Evolutionary conservation across 2,329 filamentous ascomycete species (phyloP).

Genomic region (Sarocladium oryzae): DNA sequence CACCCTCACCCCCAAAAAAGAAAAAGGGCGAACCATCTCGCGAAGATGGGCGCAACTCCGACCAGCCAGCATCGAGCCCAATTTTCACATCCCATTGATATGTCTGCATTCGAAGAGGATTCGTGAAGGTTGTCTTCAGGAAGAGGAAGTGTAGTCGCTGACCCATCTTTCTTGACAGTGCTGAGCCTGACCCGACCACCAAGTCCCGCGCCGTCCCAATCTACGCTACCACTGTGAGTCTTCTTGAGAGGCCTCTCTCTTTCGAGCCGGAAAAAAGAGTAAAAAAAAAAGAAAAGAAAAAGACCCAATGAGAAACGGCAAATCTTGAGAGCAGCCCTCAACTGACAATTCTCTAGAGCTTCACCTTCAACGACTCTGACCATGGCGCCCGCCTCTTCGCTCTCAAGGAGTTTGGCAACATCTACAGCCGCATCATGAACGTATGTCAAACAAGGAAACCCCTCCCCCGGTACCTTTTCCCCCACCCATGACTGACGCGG

Average conservation of each 20-base stretch:
- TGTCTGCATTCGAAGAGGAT: no score
- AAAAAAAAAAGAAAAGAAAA: background rate
- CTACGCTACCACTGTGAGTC: constrained; percentile 71
- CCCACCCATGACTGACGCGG: constrained; percentile 1
- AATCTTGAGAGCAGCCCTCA: background rate
- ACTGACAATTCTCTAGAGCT: constrained; percentile 55
- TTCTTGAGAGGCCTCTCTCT: background rate
- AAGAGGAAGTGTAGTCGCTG: constrained; percentile 11
- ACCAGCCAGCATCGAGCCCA: no score
- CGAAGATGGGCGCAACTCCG: no score
- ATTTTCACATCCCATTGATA: no score
- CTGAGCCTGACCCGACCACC: constrained; percentile 72
- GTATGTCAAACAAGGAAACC: constrained; percentile 40
- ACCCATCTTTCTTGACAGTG: constrained; percentile 42
- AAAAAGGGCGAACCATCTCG: no score
- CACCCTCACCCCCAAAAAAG: background rate
- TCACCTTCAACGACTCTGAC: constrained; percentile 89
- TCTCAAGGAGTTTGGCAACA: constrained; percentile 95
- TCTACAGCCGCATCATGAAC: constrained; percentile 96
- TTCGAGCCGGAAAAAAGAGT: background rate
- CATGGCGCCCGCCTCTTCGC: constrained; percentile 93
- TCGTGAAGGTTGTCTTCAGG: no score
- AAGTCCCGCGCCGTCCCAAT: constrained; percentile 91
- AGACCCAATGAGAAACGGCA: background rate
- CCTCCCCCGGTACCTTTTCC: background rate